Evolutionary conservation across 106 monocot genomes (phyloP).

Genomic region (Dioscorea dumetorum): DNA sequence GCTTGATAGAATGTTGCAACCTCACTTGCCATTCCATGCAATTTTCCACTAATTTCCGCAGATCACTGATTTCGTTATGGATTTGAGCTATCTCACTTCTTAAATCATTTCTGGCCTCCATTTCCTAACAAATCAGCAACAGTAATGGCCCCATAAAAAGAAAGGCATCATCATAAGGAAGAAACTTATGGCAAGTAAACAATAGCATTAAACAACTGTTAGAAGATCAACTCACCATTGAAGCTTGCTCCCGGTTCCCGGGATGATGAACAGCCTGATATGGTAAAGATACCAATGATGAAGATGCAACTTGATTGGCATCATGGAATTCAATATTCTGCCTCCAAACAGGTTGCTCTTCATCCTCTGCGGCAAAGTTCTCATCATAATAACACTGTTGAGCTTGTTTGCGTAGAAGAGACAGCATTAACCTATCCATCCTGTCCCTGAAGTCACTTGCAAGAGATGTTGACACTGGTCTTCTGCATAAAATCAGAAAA

Average conservation of each 20-base stretch:
- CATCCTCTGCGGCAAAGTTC: conserved; percentile 23
- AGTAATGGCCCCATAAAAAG: not conserved
- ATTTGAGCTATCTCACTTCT: conserved; percentile 44
- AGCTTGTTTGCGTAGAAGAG: conserved; percentile 39
- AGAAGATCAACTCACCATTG: conserved; percentile 22
- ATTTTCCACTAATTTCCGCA: conserved; percentile 50
- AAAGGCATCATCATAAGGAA: no score
- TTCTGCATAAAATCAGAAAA: conserved; percentile 25
- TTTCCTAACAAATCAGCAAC: conserved; percentile 28
- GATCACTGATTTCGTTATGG: conserved; percentile 45
- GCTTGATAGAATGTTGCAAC: conserved; percentile 46
- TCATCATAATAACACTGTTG: conserved; percentile 19
- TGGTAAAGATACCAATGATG: conserved; percentile 30
- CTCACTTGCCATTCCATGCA: conserved; percentile 56
- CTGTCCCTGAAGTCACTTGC: conserved; percentile 43
- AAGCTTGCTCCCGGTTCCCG: conserved; percentile 23
- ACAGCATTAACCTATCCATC: conserved; percentile 43
- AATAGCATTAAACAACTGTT: conserved; percentile 1
- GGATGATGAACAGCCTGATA: conserved; percentile 14
- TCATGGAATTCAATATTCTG: conserved; percentile 15
- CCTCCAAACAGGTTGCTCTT: conserved; percentile 16
- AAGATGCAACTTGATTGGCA: conserved; percentile 27
- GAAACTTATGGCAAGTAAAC: no score
- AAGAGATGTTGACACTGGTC: conserved; percentile 47
- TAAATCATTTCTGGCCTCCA: conserved; percentile 31